A percentile compares a stretch with the other conserved stretches of the same genome.
Evolutionary conservation across 805 yeast genomes (phyloP).

Genomic region (Isabelozyma heimii): DNA sequence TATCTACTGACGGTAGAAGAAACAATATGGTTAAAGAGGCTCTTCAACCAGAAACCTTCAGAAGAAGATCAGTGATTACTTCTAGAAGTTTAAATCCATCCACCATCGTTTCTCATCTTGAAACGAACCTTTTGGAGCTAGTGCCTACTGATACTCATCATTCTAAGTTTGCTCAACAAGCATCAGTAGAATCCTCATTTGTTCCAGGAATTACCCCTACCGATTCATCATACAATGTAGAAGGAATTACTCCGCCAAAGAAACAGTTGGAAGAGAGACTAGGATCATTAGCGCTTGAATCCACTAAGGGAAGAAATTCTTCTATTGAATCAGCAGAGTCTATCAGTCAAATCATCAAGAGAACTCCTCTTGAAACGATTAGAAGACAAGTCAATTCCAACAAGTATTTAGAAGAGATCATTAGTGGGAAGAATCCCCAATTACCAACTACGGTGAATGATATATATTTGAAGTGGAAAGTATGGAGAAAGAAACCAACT

Average conservation of each 20-base stretch:
- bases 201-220: constrained; percentile 29
- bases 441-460: constrained; percentile 41
- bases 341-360: constrained; percentile 3
- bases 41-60: neutral
- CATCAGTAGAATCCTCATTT: constrained; percentile 6
- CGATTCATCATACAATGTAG: constrained; percentile 15
- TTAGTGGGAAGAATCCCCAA: constrained; percentile 23
- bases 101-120: constrained; percentile 6
- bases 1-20: constrained; percentile 2
- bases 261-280: constrained; percentile 16
- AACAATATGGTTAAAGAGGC: neutral
- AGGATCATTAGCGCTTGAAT: constrained; percentile 4
- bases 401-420: constrained; percentile 29
- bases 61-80: neutral
- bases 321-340: constrained; percentile 2
- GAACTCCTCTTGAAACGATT: neutral
- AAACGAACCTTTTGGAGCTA: constrained; percentile 15
- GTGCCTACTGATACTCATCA: constrained; percentile 9
- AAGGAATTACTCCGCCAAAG: constrained; percentile 21
- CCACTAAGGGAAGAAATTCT: constrained; percentile 1
- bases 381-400: constrained; percentile 9
- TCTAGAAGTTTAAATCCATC: neutral
- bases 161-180: neutral
- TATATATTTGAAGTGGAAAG: constrained; percentile 79
- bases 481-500: constrained; percentile 86